These are phyloP conservation scores for Pseudogymnoascus sp. DNA, from an alignment of 2,329 filamentous ascomycete genomes.

Conservation along the genomic window DNA sequence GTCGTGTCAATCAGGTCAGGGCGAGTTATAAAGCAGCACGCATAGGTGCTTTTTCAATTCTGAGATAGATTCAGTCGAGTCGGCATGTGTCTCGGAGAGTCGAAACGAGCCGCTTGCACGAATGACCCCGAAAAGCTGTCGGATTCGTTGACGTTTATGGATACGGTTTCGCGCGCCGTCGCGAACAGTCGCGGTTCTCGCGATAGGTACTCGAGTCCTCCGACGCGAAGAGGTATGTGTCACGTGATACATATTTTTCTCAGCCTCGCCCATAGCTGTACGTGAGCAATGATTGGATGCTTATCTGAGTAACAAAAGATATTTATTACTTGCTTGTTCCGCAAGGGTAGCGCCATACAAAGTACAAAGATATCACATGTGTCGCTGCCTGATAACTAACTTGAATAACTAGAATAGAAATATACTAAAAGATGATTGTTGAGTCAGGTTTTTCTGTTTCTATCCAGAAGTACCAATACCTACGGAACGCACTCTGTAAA, in stretches of 20 bases:
- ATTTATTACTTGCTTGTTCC: neutral
- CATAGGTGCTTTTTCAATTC: neutral
- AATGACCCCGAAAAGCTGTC: neutral
- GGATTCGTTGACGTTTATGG: constrained; percentile 6
- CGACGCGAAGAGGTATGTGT: neutral
- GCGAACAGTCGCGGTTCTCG: constrained; percentile 5
- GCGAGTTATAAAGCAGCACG: neutral
- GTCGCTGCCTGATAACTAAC: neutral
- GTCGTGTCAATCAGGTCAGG: neutral
- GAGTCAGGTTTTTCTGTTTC: neutral
- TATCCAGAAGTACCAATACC: neutral
- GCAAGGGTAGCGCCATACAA: neutral
- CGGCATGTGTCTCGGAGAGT: neutral
- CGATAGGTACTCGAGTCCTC: neutral
- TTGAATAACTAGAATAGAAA: neutral
- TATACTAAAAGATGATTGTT: neutral
- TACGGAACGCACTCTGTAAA: neutral
- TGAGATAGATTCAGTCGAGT: neutral
- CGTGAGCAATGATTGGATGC: constrained; percentile 3
- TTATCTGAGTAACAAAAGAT: neutral
- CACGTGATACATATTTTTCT: neutral
- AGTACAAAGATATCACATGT: neutral
- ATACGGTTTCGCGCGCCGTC: neutral
- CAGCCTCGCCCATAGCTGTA: constrained; percentile 3
- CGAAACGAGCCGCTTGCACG: neutral